Percentiles rank a stretch among this genome's conserved stretches.
Evolutionary conservation across 202 grass and related monocot genomes (phyloP).

Genomic region (Carex sylvatica): DNA sequence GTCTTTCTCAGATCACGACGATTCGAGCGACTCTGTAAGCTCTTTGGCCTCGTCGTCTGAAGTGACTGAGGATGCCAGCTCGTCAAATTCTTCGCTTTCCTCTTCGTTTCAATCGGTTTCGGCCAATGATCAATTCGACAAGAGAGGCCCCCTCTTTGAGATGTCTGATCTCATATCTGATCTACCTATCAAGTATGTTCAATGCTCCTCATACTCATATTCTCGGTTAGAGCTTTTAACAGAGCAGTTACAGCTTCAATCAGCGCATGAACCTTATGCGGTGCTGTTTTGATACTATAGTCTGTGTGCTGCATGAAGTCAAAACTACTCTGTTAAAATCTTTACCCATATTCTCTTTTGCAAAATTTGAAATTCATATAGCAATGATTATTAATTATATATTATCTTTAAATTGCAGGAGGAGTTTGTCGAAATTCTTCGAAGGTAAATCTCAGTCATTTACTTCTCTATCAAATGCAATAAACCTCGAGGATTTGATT

Average conservation of each 20-base stretch:
- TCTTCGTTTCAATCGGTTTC: slow-evolving; percentile 8
- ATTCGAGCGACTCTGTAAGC: slow-evolving; percentile 27
- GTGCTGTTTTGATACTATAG: too few species aligned
- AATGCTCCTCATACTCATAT: background rate
- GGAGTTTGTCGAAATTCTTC: slow-evolving; percentile 62
- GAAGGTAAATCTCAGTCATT: slow-evolving; percentile 77
- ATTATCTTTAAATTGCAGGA: slow-evolving; percentile 37
- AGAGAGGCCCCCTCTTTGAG: slow-evolving; percentile 39
- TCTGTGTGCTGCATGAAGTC: too few species aligned
- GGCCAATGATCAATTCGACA: slow-evolving; percentile 1
- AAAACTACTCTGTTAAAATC: too few species aligned
- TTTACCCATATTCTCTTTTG: background rate
- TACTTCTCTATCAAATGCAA: slow-evolving; percentile 52
- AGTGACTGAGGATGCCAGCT: slow-evolving; percentile 50
- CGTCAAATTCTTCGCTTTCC: slow-evolving; percentile 51
- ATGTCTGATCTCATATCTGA: slow-evolving; percentile 76
- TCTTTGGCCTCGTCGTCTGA: slow-evolving; percentile 29
- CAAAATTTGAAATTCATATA: background rate
- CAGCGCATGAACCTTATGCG: too few species aligned
- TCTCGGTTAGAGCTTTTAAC: too few species aligned
- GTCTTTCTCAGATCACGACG: slow-evolving; percentile 36
- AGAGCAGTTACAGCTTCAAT: too few species aligned
- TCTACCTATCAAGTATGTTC: slow-evolving; percentile 80
- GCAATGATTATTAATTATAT: background rate
- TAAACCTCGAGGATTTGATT: slow-evolving; percentile 53